These are phyloP conservation scores for Xerocomus spinulosus DNA, from an alignment of 768 basidiomycete genomes.

Conservation along the genomic window DNA sequence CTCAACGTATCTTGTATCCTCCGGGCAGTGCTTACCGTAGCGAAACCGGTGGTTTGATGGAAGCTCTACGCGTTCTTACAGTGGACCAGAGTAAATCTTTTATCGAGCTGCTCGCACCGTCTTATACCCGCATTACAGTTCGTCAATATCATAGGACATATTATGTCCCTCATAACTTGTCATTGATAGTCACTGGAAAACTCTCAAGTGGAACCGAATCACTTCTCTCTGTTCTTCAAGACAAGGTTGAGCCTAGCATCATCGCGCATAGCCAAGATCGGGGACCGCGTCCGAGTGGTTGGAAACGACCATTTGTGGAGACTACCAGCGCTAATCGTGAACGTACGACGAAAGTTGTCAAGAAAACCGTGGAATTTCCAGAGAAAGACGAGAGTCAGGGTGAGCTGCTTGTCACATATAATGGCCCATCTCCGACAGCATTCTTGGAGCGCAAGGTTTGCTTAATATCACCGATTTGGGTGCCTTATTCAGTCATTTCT, in stretches of 20 bases:
- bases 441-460: constrained; percentile 69
- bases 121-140: constrained; percentile 48
- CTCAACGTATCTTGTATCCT: constrained; percentile 79
- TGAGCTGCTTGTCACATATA: constrained; percentile 71
- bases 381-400: constrained; percentile 96
- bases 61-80: constrained; percentile 77
- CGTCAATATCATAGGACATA: constrained; percentile 82
- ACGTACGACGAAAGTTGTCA: constrained; percentile 48
- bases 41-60: constrained; percentile 96
- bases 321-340: constrained; percentile 66
- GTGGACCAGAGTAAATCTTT: constrained; percentile 75
- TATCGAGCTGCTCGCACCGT: constrained; percentile 1
- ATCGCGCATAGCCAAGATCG: constrained; percentile 67
- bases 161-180: constrained; percentile 92
- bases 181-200: constrained; percentile 85
- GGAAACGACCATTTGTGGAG: constrained; percentile 94
- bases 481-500: constrained; percentile 4
- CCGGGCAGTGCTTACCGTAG: constrained; percentile 84
- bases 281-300: constrained; percentile 69
- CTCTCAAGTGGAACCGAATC: constrained; percentile 70
- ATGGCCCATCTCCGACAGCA: constrained; percentile 70
- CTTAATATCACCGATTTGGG: neutral
- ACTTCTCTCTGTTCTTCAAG: constrained; percentile 77
- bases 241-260: constrained; percentile 78
- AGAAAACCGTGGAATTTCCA: constrained; percentile 82